A percentile compares a stretch with the other conserved stretches of the same genome.
These are phyloP conservation scores for Aphanomyces stellatus DNA, from an alignment of 352 stramenopile genomes.

Conservation along the genomic window DNA sequence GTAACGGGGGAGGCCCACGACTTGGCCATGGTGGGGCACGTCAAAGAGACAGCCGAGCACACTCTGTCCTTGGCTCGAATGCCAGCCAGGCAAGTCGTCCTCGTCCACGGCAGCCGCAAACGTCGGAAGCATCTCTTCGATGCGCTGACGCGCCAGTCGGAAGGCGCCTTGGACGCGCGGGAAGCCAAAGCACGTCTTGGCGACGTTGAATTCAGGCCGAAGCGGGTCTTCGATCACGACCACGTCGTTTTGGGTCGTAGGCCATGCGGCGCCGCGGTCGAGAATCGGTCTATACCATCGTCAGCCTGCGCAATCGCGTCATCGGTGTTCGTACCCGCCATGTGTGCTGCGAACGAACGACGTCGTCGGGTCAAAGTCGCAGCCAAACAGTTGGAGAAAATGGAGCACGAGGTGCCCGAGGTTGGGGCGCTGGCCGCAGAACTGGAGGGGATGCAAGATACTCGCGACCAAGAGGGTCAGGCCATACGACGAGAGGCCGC, in stretches of 20 bases:
- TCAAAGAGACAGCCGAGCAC: background rate
- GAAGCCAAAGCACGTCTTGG: conserved; percentile 1
- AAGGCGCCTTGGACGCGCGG: background rate
- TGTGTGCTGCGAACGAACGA: background rate
- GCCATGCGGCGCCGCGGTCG: no score
- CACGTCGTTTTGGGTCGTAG: background rate
- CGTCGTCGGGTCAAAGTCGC: background rate
- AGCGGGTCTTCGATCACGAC: conserved; percentile 5
- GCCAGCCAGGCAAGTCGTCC: no score
- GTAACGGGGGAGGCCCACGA: background rate
- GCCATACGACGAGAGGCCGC: background rate
- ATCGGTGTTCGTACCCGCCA: no score
- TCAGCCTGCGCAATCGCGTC: no score
- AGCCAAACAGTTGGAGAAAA: conserved; percentile 2
- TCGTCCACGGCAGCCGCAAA: no score
- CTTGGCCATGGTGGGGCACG: background rate
- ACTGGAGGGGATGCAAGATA: background rate
- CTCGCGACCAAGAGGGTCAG: background rate
- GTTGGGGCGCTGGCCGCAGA: background rate
- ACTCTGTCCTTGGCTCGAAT: background rate
- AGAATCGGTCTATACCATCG: no score
- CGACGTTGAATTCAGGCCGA: background rate
- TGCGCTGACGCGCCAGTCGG: background rate
- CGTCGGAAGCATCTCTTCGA: no score
- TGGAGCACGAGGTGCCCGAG: background rate